phyloP scores from a whole-genome alignment of 495 filamentous ascomycete genomes.

The Talaromyces trachyspermus region DNA sequence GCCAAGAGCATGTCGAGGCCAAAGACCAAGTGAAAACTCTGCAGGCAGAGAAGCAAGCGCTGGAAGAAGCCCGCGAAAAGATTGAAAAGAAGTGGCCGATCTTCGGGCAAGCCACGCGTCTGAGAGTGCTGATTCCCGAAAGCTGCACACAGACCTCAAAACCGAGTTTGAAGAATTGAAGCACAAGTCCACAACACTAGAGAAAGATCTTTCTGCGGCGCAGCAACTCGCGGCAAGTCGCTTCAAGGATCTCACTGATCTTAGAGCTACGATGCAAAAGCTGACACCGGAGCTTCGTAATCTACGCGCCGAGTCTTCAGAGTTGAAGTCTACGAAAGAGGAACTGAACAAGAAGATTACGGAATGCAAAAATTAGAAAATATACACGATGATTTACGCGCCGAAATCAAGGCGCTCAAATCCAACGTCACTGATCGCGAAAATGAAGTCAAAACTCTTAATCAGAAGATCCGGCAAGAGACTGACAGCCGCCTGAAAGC shows the following conservation, averaged over 20 bases:
- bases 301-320: conserved; percentile 65
- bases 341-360: conserved; percentile 59
- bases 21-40: conserved; percentile 72
- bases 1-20: conserved; percentile 73
- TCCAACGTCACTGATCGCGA: conserved; percentile 65
- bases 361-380: conserved; percentile 70
- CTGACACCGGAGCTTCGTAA: conserved; percentile 75
- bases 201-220: conserved; percentile 79
- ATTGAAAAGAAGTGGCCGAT: conserved; percentile 56
- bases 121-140: conserved; percentile 42
- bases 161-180: conserved; percentile 71
- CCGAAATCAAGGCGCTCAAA: conserved; percentile 62
- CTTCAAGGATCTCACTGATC: conserved; percentile 80
- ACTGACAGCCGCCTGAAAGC: conserved; percentile 60
- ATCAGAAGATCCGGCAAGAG: conserved; percentile 68
- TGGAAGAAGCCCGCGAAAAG: conserved; percentile 57
- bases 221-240: conserved; percentile 76
- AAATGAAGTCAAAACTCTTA: conserved; percentile 64
- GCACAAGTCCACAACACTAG: conserved; percentile 56
- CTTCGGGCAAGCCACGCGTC: conserved; percentile 47
- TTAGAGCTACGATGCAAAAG: conserved; percentile 71
- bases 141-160: conserved; percentile 51
- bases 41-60: conserved; percentile 46
- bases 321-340: conserved; percentile 62
- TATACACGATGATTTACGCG: conserved; percentile 70